Evolutionary conservation across 306 rosid genomes (phyloP).

Genomic region (Acacia acuminata): DNA sequence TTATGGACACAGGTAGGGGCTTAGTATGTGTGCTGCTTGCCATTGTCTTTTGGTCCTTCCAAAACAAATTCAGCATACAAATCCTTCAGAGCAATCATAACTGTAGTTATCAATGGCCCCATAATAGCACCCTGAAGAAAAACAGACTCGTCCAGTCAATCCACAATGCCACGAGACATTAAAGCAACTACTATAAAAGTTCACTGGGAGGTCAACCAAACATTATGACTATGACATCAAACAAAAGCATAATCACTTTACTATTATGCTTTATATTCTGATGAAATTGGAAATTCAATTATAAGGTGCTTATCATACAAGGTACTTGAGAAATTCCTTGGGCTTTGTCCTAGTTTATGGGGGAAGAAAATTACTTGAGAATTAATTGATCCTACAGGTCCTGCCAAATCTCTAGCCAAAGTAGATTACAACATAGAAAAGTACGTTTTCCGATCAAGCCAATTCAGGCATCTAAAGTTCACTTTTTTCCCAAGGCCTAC

Average conservation of each 20-base stretch:
- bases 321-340: background rate
- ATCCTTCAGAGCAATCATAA: slow-evolving; percentile 75
- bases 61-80: slow-evolving; percentile 76
- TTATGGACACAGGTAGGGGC: background rate
- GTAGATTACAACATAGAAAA: background rate
- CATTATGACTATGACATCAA: background rate
- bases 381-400: background rate
- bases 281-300: background rate
- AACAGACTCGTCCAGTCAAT: slow-evolving; percentile 17
- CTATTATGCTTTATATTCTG: background rate
- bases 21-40: slow-evolving; percentile 33
- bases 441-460: background rate
- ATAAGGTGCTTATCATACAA: background rate
- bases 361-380: background rate
- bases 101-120: slow-evolving; percentile 87
- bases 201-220: background rate
- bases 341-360: background rate
- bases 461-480: background rate
- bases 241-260: background rate
- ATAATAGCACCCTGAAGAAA: slow-evolving; percentile 73
- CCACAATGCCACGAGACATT: background rate
- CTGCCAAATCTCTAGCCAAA: background rate
- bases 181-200: background rate
- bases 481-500: background rate
- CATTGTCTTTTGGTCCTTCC: slow-evolving; percentile 40